Conservation (phyloP, 1,139 yeast species). For the Dujonia santamariae region DNA sequence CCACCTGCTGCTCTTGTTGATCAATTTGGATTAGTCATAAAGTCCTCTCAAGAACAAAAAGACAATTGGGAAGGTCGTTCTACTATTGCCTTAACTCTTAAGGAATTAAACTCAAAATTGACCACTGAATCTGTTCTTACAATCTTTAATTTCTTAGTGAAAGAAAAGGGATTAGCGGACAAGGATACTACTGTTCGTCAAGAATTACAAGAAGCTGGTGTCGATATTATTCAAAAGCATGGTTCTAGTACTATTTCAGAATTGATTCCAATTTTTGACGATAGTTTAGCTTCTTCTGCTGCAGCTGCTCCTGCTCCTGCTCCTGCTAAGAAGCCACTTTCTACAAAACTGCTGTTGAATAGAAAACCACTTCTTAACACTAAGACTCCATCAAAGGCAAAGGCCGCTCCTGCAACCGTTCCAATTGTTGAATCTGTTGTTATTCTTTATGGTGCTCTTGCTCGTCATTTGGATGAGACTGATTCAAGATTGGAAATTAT, state of each 20-base stretch:
- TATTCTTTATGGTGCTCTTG: conserved; percentile 83
- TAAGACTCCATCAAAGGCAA: conserved; percentile 39
- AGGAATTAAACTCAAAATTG: conserved; percentile 53
- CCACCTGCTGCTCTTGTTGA: conserved; percentile 80
- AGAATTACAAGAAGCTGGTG: conserved; percentile 88
- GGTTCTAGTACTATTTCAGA: conserved; percentile 66
- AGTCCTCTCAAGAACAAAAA: conserved; percentile 54
- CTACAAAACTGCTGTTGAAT: no score
- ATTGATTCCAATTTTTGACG: conserved; percentile 76
- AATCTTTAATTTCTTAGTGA: conserved; percentile 58
- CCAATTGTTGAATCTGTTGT: conserved; percentile 81
- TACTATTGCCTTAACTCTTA: conserved; percentile 71
- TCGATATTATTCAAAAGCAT: conserved; percentile 59
- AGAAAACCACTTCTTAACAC: not conserved
- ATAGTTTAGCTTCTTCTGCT: conserved; percentile 45
- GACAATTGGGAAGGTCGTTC: conserved; percentile 86
- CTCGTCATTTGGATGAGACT: conserved; percentile 65
- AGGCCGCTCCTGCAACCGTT: no score
- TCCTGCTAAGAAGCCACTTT: no score
- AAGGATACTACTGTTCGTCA: conserved; percentile 69
- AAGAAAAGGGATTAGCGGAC: conserved; percentile 69
- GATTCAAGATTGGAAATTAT: conserved; percentile 67
- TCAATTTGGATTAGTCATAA: conserved; percentile 73
- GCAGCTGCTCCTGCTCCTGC: conserved; percentile 20
- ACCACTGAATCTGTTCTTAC: conserved; percentile 29